Percentiles rank a stretch among this genome's conserved stretches.
These are phyloP conservation scores for Saccharomycopsis amapae DNA, from an alignment of 805 yeast genomes.

Conservation along the genomic window DNA sequence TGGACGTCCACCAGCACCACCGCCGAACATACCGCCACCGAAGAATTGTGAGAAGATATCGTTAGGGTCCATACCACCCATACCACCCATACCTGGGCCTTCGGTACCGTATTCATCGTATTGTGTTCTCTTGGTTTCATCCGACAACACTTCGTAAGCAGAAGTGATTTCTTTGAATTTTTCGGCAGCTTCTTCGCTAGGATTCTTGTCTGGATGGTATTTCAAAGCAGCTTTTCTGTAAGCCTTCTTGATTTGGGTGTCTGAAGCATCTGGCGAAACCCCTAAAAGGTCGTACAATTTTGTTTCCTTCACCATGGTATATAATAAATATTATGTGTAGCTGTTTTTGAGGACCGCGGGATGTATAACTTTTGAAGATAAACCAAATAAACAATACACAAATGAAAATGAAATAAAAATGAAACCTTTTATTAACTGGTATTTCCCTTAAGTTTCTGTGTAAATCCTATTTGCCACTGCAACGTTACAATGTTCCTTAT, in stretches of 20 bases:
- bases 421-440: too few species aligned
- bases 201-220: constrained; percentile 78
- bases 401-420: too few species aligned
- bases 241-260: constrained; percentile 69
- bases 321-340: too few species aligned
- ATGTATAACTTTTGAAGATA: too few species aligned
- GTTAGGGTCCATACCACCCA: constrained; percentile 61
- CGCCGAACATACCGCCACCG: constrained; percentile 45
- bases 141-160: constrained; percentile 85
- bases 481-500: too few species aligned
- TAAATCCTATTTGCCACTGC: too few species aligned
- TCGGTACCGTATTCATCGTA: constrained; percentile 92
- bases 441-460: too few species aligned
- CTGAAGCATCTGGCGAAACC: constrained; percentile 62
- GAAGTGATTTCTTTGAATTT: constrained; percentile 85
- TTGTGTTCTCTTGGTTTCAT: constrained; percentile 77
- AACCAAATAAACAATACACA: too few species aligned
- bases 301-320: constrained; percentile 84
- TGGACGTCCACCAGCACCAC: constrained; percentile 56
- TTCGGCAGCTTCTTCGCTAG: constrained; percentile 88
- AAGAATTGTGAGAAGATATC: constrained; percentile 78
- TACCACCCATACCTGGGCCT: constrained; percentile 78
- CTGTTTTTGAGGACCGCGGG: too few species aligned
- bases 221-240: constrained; percentile 76
- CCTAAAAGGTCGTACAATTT: constrained; percentile 70